Percentiles rank a stretch among this genome's conserved stretches.
phyloP scores from a whole-genome alignment of 306 rosid species.

The Prinsepia uniflora region DNA sequence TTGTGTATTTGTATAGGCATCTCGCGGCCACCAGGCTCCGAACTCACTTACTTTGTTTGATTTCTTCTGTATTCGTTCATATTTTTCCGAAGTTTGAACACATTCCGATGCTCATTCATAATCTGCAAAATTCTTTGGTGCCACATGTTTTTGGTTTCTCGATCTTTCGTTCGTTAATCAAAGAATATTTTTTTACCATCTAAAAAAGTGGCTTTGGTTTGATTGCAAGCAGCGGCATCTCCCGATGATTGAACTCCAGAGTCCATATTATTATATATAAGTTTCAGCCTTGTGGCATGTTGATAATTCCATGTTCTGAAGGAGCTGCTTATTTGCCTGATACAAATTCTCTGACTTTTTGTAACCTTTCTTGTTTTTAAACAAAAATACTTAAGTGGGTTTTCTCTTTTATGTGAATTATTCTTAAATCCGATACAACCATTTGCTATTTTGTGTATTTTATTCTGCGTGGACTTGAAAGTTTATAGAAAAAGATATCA shows the following conservation, averaged over 20 bases:
- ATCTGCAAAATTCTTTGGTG: neutral
- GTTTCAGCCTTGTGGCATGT: slow-evolving; percentile 31
- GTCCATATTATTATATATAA: neutral
- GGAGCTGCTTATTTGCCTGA: neutral
- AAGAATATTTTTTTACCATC: neutral
- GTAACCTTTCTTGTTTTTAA: too few species aligned
- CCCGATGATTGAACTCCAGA: slow-evolving; percentile 23
- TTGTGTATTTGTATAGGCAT: neutral
- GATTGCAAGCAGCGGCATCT: neutral
- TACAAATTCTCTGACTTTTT: neutral
- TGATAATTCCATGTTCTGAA: slow-evolving; percentile 5
- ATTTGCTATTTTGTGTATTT: neutral
- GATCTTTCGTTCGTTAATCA: neutral
- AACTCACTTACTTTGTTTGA: neutral
- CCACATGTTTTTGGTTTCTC: neutral
- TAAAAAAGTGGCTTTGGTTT: neutral
- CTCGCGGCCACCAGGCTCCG: neutral
- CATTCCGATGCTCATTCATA: neutral
- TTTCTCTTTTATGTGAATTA: neutral
- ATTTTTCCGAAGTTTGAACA: too few species aligned
- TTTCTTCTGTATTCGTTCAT: too few species aligned
- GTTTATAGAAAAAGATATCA: neutral
- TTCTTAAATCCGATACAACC: slow-evolving; percentile 6
- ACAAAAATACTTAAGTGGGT: too few species aligned
- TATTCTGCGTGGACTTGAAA: neutral